phyloP scores from a whole-genome alignment of 768 basidiomycete species.

The Leccinum pellstonianum region DNA sequence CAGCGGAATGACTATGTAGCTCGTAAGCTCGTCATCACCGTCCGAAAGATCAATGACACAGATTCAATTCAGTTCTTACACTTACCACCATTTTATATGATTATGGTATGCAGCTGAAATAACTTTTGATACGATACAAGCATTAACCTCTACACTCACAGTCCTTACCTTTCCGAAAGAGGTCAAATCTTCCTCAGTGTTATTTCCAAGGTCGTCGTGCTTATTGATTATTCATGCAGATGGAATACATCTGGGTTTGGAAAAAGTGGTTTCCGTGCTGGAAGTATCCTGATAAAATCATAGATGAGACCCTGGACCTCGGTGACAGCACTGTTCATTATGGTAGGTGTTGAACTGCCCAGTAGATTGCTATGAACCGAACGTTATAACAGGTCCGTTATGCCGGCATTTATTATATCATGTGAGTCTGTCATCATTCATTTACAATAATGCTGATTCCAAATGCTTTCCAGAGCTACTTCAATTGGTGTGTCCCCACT shows the following conservation, averaged over 20 bases:
- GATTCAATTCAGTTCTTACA: neutral
- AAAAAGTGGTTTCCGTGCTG: neutral
- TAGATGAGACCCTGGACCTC: neutral
- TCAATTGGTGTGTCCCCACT: neutral
- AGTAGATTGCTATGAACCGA: neutral
- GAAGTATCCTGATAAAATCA: neutral
- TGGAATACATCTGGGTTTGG: neutral
- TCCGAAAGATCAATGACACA: neutral
- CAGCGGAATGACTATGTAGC: neutral
- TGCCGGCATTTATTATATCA: constrained; percentile 2
- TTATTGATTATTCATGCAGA: neutral
- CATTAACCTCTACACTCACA: neutral
- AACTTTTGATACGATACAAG: neutral
- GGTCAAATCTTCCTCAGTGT: neutral
- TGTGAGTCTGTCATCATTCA: neutral
- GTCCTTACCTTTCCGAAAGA: neutral
- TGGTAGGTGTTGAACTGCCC: neutral
- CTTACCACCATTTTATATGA: neutral
- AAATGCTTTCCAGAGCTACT: neutral
- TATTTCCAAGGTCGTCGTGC: neutral
- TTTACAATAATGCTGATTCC: neutral
- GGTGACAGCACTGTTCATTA: neutral
- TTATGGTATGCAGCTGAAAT: neutral
- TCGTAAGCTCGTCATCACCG: neutral
- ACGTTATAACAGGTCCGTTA: constrained; percentile 10